Conservation (phyloP, 805 yeast genomes). For the Saccharomycopsis capsularis region DNA sequence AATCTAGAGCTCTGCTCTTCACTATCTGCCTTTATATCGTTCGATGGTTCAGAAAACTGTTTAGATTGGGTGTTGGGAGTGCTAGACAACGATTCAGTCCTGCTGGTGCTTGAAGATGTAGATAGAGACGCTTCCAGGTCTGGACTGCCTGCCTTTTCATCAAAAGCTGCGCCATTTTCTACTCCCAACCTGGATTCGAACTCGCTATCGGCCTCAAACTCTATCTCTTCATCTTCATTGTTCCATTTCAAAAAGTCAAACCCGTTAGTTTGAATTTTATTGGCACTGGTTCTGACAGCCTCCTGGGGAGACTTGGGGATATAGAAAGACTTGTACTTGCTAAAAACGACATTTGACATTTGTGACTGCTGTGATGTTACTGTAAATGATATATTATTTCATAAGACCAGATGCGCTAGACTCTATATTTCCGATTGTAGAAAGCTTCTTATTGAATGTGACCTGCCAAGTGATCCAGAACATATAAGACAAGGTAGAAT, state of each 20-base stretch:
- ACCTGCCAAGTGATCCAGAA: too few species aligned
- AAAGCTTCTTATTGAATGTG: too few species aligned
- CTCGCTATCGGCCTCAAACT: background rate
- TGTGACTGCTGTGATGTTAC: too few species aligned
- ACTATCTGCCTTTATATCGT: background rate
- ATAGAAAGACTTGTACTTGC: constrained; percentile 7
- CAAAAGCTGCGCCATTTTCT: too few species aligned
- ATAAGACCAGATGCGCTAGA: too few species aligned
- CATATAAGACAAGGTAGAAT: too few species aligned
- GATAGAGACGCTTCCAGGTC: background rate
- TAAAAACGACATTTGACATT: constrained; percentile 1
- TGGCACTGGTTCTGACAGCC: background rate
- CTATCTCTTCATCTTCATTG: background rate
- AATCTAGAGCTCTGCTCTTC: background rate
- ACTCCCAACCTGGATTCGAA: too few species aligned
- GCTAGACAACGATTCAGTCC: background rate
- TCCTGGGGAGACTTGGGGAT: constrained; percentile 1
- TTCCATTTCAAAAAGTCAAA: constrained; percentile 39
- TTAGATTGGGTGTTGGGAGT: background rate
- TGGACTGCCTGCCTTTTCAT: background rate
- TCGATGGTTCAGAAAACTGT: background rate
- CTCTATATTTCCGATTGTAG: too few species aligned
- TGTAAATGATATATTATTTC: too few species aligned
- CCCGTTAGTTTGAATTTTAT: constrained; percentile 30
- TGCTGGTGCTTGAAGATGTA: background rate